Evolutionary conservation across 73 alveolate genomes (phyloP).

Genomic region (Symbiodinium pilosum): DNA sequence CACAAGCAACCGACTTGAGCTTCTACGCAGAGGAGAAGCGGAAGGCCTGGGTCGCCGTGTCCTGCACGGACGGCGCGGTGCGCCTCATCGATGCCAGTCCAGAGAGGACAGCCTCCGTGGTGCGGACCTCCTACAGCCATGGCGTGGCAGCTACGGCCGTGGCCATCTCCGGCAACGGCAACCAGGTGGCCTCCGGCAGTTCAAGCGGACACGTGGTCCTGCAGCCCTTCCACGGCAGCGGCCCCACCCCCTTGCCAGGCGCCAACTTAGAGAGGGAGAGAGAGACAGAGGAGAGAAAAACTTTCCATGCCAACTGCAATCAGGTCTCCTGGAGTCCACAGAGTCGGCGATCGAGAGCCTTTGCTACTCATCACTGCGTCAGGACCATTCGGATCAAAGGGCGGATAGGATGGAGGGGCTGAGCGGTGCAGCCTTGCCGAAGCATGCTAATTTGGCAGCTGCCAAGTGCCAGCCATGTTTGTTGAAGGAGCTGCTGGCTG

Average conservation of each 20-base stretch:
- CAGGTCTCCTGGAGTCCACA: conserved; percentile 67
- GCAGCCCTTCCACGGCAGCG: conserved; percentile 20
- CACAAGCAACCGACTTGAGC: conserved; percentile 45
- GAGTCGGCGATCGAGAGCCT: conserved; percentile 63
- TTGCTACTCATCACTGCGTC: conserved; percentile 87
- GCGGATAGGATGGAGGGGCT: no score
- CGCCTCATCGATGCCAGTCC: conserved; percentile 80
- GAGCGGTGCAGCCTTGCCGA: no score
- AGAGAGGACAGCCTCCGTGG: conserved; percentile 83
- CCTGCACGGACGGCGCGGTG: conserved; percentile 85
- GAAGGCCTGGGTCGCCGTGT: conserved; percentile 93
- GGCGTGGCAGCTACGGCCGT: conserved; percentile 93
- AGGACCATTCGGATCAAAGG: conserved; percentile 17
- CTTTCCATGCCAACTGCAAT: background rate
- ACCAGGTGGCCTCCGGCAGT: conserved; percentile 46
- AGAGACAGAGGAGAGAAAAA: background rate
- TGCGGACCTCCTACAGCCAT: conserved; percentile 67
- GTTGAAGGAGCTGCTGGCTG: conserved; percentile 67
- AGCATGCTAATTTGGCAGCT: no score
- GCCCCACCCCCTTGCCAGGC: conserved; percentile 85
- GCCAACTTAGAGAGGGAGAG: background rate
- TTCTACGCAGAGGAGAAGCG: conserved; percentile 80
- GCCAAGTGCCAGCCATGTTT: no score
- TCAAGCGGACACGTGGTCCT: conserved; percentile 85
- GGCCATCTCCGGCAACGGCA: conserved; percentile 30